Conservation (phyloP, 176 grass and related monocot genomes). For the Themeda triandra region DNA sequence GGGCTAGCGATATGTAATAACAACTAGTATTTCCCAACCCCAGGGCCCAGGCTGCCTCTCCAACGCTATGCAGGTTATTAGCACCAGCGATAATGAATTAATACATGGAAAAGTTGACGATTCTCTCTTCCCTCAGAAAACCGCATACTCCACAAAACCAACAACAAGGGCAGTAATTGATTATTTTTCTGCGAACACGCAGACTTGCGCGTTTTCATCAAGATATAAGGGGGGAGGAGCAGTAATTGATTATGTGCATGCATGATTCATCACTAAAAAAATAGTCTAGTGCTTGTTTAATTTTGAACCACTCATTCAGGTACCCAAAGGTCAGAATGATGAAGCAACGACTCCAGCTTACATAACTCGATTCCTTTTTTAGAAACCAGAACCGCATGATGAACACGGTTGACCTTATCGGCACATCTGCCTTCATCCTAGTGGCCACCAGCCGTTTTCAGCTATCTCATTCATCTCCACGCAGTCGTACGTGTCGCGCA, state of each 20-base stretch:
- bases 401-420: constrained; percentile 23
- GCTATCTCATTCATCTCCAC: background rate
- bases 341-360: background rate
- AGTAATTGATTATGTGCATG: background rate
- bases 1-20: no score
- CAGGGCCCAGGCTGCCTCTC: no score
- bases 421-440: constrained; percentile 8
- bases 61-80: no score
- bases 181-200: no score
- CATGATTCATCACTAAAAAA: background rate
- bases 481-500: background rate
- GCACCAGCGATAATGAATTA: no score
- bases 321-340: constrained; percentile 2
- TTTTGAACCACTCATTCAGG: background rate
- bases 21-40: no score
- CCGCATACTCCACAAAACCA: background rate
- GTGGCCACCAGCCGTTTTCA: constrained; percentile 16
- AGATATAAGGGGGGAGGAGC: no score
- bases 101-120: no score
- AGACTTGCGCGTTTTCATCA: no score
- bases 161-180: background rate
- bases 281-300: background rate
- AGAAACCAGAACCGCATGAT: background rate
- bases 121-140: background rate
- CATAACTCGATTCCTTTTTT: background rate